These are phyloP conservation scores for Pseudogymnoascus sp. DNA, from an alignment of 2,329 filamentous ascomycete genomes.

Conservation along the genomic window DNA sequence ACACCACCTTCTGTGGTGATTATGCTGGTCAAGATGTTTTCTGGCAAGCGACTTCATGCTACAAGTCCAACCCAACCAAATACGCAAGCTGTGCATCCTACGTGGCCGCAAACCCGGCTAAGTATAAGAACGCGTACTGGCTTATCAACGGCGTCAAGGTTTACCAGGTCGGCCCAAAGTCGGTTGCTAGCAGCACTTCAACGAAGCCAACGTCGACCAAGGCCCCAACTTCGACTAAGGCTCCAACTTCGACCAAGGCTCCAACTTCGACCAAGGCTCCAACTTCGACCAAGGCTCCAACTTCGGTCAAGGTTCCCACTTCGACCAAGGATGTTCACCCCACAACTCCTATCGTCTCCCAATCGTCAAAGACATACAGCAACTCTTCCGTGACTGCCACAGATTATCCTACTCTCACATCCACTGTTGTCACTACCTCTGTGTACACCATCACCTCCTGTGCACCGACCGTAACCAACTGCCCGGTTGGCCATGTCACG, in stretches of 20 bases:
- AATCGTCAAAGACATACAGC: neutral
- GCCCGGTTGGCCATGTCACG: constrained; percentile 37
- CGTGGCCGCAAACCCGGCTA: constrained; percentile 60
- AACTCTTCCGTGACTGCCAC: constrained; percentile 3
- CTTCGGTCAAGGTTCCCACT: neutral
- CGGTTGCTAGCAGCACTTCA: neutral
- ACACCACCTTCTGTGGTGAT: constrained; percentile 78
- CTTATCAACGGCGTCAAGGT: constrained; percentile 62
- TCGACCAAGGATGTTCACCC: neutral
- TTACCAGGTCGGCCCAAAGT: constrained; percentile 34
- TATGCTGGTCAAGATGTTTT: constrained; percentile 61
- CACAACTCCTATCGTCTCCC: neutral
- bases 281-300: neutral
- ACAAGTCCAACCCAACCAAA: constrained; percentile 48
- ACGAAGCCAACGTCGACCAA: neutral
- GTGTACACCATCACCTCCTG: constrained; percentile 45
- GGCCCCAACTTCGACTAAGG: neutral
- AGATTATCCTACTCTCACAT: constrained; percentile 19
- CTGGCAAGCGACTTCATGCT: constrained; percentile 42
- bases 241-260: neutral
- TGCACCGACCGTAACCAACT: constrained; percentile 39
- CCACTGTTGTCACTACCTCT: constrained; percentile 43
- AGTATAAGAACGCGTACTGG: constrained; percentile 68
- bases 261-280: neutral
- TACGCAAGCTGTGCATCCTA: constrained; percentile 60